phyloP scores from a whole-genome alignment of 306 rosid genomes.

The Parietaria judaica region DNA sequence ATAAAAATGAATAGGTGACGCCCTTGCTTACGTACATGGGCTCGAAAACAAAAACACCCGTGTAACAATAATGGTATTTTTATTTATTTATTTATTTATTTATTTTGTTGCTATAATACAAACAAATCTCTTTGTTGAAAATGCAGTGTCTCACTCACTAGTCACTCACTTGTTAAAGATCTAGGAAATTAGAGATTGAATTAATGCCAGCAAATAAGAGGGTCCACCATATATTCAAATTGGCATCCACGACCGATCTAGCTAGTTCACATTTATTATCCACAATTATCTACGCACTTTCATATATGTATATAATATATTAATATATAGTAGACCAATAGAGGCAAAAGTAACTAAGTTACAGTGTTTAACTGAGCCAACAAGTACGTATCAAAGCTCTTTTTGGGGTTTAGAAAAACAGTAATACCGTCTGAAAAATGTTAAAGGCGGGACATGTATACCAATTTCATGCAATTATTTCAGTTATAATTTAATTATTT shows the following conservation, averaged over 20 bases:
- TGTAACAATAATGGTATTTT: neutral
- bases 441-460: too few species aligned
- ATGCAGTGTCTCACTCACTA: neutral
- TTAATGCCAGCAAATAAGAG: neutral
- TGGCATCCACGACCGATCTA: neutral
- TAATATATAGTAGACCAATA: too few species aligned
- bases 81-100: too few species aligned
- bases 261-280: neutral
- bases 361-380: too few species aligned
- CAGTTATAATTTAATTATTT: too few species aligned
- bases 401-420: too few species aligned
- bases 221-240: too few species aligned
- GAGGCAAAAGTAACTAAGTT: too few species aligned
- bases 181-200: neutral
- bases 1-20: neutral
- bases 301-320: too few species aligned
- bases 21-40: constrained; percentile 7
- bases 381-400: too few species aligned
- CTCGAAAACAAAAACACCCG: neutral
- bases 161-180: neutral
- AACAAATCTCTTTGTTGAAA: neutral
- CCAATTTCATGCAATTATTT: too few species aligned
- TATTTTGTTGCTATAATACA: neutral
- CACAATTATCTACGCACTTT: neutral
- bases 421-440: too few species aligned